Evolutionary conservation across 2,329 filamentous ascomycete species (phyloP).

Genomic region (Botryotinia narcissicola): DNA sequence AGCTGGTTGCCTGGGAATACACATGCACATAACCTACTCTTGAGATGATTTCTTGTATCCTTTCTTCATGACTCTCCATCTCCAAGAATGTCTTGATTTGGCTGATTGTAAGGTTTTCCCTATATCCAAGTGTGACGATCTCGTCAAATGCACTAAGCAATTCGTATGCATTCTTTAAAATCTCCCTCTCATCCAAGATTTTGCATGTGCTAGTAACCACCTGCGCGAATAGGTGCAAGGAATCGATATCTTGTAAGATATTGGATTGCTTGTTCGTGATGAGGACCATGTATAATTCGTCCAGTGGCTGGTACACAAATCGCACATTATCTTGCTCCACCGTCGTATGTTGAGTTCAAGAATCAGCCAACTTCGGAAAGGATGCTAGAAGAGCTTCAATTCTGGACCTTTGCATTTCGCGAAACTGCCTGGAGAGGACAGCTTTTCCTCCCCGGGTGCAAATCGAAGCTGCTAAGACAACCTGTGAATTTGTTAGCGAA

Average conservation of each 20-base stretch:
- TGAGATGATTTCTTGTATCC: constrained; percentile 97
- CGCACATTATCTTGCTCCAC: constrained; percentile 99
- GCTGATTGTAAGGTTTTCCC: constrained; percentile 91
- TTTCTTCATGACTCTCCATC: constrained; percentile 98
- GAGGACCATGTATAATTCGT: constrained; percentile 99
- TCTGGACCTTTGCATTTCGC: constrained; percentile 94
- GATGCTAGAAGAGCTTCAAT: constrained; percentile 96
- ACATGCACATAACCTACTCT: constrained; percentile 54
- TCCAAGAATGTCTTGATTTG: constrained; percentile 99
- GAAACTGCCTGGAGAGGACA: constrained; percentile 95
- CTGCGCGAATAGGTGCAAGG: constrained; percentile 94
- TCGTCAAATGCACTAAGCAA: constrained; percentile 96
- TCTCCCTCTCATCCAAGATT: constrained; percentile 92
- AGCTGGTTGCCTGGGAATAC: background rate
- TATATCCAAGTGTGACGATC: constrained; percentile 89
- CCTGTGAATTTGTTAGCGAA: constrained; percentile 51
- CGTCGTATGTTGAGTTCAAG: constrained; percentile 93
- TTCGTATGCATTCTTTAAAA: constrained; percentile 91
- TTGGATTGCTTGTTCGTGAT: constrained; percentile 99
- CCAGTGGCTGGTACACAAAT: constrained; percentile 97
- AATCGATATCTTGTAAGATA: constrained; percentile 98
- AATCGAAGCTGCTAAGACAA: constrained; percentile 97
- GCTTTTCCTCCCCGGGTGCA: constrained; percentile 98
- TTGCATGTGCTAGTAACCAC: constrained; percentile 97
- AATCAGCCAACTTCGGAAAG: constrained; percentile 95